A percentile compares a stretch with the other conserved stretches of the same genome.
Conservation (phyloP, 441 rosid species). For the Gossypium schwendimanii region DNA sequence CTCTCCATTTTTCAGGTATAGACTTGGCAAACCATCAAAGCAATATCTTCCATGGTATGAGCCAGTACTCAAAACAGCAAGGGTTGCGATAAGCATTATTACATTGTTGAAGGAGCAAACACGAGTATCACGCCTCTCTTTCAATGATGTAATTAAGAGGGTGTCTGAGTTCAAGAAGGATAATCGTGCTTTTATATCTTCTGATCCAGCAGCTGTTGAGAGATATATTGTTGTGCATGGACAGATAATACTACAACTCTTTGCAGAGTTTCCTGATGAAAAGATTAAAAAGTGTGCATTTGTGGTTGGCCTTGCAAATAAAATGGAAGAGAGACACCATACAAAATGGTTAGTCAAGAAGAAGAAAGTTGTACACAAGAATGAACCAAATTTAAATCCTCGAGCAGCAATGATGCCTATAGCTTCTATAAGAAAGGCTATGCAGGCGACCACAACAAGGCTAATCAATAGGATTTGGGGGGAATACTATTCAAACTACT, state of each 20-base stretch:
- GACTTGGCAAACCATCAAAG: conserved; percentile 75
- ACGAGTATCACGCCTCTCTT: conserved; percentile 54
- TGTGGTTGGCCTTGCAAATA: conserved; percentile 42
- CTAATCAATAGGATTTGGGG: conserved; percentile 83
- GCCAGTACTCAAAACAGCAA: conserved; percentile 63
- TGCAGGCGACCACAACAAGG: conserved; percentile 80
- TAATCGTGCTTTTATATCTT: conserved; percentile 52
- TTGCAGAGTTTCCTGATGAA: conserved; percentile 49
- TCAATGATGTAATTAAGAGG: conserved; percentile 44
- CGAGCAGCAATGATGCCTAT: conserved; percentile 49
- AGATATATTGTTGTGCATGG: conserved; percentile 77
- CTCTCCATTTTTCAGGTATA: conserved; percentile 48
- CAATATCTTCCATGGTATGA: conserved; percentile 68
- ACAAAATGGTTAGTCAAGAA: conserved; percentile 64
- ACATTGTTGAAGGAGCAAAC: conserved; percentile 49
- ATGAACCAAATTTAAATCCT: conserved; percentile 54
- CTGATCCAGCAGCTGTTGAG: conserved; percentile 45
- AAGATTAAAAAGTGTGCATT: conserved; percentile 56
- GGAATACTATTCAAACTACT: conserved; percentile 62
- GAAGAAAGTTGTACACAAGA: conserved; percentile 39
- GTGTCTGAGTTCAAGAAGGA: conserved; percentile 41
- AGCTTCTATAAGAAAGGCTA: conserved; percentile 52
- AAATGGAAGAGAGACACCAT: conserved; percentile 71
- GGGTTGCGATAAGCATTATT: conserved; percentile 53
- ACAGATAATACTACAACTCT: conserved; percentile 59